Base-by-base conservation (phyloP, 129 eudicot species). In the Lonicera japonica region DNA sequence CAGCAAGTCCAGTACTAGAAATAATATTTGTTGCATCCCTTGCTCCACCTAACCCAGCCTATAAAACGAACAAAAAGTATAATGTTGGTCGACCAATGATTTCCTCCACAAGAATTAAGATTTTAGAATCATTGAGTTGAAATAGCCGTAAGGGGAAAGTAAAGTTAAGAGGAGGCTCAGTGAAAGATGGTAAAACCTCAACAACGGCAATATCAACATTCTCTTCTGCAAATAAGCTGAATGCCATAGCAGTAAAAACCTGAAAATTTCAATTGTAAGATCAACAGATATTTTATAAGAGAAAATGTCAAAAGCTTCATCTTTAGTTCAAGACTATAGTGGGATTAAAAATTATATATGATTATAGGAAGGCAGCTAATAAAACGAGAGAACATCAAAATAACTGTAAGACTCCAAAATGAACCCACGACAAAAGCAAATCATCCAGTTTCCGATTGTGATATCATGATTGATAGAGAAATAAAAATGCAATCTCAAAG, bases 1-100 rank as follows among this genome's bases (percentile, higher is more conserved):
- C 87, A 65, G 87, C 87, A 71, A 94, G 87, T 21, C 70, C 80
- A 24, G 87, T 72, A 64, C 89, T 80, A 23, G 92, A 64, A 56
- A 94, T 68, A 23, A 94, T 64, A 68, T 94, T 94, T 23, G 99
- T 94, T 24, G 99, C 99, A 88, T 94, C 99, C 38, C 95, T 89
- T 56, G 96, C 86, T 71, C 99, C 99, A 51, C 99, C 96, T 38
- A 94, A 82, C 56, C 99, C 99, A 56, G 96, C 94, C 99, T 94
- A 48, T 52, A 67, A 11, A 51, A 36, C 0, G 23, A 50, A n/a
- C 3, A n/a, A 15, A 54, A 54, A 29, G 19, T 64, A 7, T 34
- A 20, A 52, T 48, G 11, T 64, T n/a, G 50, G 10, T 47, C 19
- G 59, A 51, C 19, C 0, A 48, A 34, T n/a, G n/a, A 10, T 0